phyloP scores from a whole-genome alignment of 78 protist species.

The Reticulomyxa filosa region DNA sequence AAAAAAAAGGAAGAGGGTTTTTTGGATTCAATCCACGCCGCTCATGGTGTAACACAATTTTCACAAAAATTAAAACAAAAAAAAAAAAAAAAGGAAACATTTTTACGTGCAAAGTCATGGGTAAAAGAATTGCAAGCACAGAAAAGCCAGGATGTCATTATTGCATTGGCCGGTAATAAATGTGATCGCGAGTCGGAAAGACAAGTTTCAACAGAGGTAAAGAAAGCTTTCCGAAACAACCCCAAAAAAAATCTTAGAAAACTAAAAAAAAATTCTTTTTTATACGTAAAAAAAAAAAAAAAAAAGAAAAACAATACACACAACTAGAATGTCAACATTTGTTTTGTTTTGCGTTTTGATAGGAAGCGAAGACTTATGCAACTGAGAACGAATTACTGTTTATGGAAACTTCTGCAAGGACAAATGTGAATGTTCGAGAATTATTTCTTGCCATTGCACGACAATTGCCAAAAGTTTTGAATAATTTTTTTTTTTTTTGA shows the following conservation, averaged over 20 bases:
- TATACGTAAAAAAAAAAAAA: too few species aligned
- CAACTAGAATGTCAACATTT: too few species aligned
- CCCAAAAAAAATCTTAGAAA: too few species aligned
- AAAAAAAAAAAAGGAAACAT: too few species aligned
- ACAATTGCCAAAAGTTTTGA: not conserved
- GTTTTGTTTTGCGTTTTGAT: too few species aligned
- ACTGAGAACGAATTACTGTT: slow-evolving; percentile 31
- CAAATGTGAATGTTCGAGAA: slow-evolving; percentile 63
- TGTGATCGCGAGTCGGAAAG: slow-evolving; percentile 62
- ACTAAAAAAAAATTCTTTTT: too few species aligned
- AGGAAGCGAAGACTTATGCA: slow-evolving; percentile 25
- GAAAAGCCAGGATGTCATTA: slow-evolving; percentile 67
- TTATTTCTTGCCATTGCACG: slow-evolving; percentile 46
- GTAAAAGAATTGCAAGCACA: slow-evolving; percentile 85
- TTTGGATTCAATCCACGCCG: too few species aligned
- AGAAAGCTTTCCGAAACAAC: not conserved
- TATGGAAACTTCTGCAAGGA: slow-evolving; percentile 85
- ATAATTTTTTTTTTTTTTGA: too few species aligned
- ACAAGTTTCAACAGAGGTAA: slow-evolving; percentile 25
- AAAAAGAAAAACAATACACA: too few species aligned
- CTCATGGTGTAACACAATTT: too few species aligned
- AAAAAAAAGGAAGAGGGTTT: too few species aligned
- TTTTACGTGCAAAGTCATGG: slow-evolving; percentile 75
- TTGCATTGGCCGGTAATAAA: slow-evolving; percentile 92
- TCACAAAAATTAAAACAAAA: too few species aligned